Evolutionary conservation across 176 grass and related monocot species (phyloP).

Genomic region (barley (Hordeum vulgare)): MorexV3_pseudomolecules_assembly NC_058524.1:591982452-591982951

Average conservation of each 20-base stretch:
- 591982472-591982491: conserved; percentile 4
- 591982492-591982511: background rate
- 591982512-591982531: background rate
- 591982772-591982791: conserved; percentile 49
- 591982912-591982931: conserved; percentile 73
- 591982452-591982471: background rate
- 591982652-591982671: background rate
- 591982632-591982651: background rate
- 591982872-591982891: background rate
- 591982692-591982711: background rate
- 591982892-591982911: conserved; percentile 7
- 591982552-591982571: conserved; percentile 95
- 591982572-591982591: conserved; percentile 80
- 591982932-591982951: conserved; percentile 97
- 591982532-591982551: conserved; percentile 74
- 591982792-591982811: conserved; percentile 57
- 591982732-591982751: conserved; percentile 92
- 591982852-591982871: conserved; percentile 23
- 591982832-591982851: conserved; percentile 99
- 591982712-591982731: conserved; percentile 78
- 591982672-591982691: background rate
- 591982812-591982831: conserved; percentile 77
- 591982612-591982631: conserved; percentile 35
- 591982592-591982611: conserved; percentile 95
- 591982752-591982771: conserved; percentile 48